phyloP scores from a whole-genome alignment of 257 asterid genomes.

The Echium plantagineum region DNA sequence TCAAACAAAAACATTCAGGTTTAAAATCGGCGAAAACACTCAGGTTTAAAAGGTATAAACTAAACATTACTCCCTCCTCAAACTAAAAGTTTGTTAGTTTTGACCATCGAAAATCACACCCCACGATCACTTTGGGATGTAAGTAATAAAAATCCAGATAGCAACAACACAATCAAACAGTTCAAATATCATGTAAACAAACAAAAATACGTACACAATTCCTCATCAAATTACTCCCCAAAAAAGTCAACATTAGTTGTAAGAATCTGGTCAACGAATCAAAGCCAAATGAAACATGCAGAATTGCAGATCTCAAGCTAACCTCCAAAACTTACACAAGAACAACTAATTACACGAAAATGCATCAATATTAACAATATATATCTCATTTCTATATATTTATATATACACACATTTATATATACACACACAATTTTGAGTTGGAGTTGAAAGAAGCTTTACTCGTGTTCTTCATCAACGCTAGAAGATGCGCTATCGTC shows the following conservation, averaged over 20 bases:
- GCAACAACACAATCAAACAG: no score
- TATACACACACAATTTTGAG: constrained; percentile 13
- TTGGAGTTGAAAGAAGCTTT: constrained; percentile 4
- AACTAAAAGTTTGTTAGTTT: no score
- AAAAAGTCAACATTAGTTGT: not conserved
- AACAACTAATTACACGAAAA: no score
- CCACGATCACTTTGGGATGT: no score
- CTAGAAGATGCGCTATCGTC: constrained; percentile 44
- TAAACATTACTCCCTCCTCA: not conserved
- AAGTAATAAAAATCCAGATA: no score
- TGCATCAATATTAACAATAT: no score
- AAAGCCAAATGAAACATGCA: constrained; percentile 8
- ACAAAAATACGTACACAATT: not conserved
- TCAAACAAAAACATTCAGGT: not conserved
- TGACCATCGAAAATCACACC: no score
- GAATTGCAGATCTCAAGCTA: constrained; percentile 17
- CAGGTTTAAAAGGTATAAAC: no score
- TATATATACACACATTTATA: constrained; percentile 8
- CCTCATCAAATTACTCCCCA: not conserved
- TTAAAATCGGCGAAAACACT: no score
- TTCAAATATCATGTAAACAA: no score
- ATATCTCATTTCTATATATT: no score
- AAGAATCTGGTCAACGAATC: not conserved
- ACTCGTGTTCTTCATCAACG: constrained; percentile 65
- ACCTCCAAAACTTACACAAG: not conserved